Base-by-base conservation (phyloP, 768 basidiomycete species). In the Dioszegia aurantiaca region DNA sequence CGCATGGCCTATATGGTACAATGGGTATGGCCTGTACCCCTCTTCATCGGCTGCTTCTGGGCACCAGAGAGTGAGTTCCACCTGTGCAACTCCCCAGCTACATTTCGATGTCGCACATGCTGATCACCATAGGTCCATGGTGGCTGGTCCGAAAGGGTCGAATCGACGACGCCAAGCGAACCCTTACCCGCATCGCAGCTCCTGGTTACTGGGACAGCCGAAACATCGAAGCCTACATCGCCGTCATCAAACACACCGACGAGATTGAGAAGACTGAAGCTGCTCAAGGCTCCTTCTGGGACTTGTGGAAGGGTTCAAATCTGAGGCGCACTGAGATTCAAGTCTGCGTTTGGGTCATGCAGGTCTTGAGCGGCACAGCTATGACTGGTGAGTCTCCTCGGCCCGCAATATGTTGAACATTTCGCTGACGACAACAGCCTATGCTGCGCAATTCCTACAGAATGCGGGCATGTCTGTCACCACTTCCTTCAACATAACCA, bases 81-180 rank as follows among this genome's bases (percentile, higher is more conserved):
- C 10, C 33, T 19, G 62, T 6, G 42, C 62, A 4, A 59, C 62
- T 33, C 42, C 63, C 77, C 21, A 45, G 40, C 5, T n/a, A n/a
- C n/a, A n/a, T n/a, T n/a, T n/a, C n/a, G n/a, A n/a, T n/a, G n/a
- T n/a, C n/a, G n/a, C n/a, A n/a, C n/a, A n/a, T n/a, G n/a, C n/a
- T n/a, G n/a, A n/a, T n/a, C n/a, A n/a, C n/a, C n/a, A n/a, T n/a
- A 55, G 44, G 27, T 33, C 74, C 75, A 4, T 77, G 70, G 70
- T 78, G 72, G 73, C 66, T 70, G 33, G 74, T 76, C 33, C 72
- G 75, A 21, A 55, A 74, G 40, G 71, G 69, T 6, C 65, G 69
- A 19, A 47, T 60, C 53, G 62, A 60, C 3, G 67, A 68, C 3
- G 67, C 67, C 47, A 61, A 68, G 37, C 14, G 21, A 4, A 31